Conservation (phyloP, 163 green algal species). For the Coccomyxa subellipsoidea region DNA sequence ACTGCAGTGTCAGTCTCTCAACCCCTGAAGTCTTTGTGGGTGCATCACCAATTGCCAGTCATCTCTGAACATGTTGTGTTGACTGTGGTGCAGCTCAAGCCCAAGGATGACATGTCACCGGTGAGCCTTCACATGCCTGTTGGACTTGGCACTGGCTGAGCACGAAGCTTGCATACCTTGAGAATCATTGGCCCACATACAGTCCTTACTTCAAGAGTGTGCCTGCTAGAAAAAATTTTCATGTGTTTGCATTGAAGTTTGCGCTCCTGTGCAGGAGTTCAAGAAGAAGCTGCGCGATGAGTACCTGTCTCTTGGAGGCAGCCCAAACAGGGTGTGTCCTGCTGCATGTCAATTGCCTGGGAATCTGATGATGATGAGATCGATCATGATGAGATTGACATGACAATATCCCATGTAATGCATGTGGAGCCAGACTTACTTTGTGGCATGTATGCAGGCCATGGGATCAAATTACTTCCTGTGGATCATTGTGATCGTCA, state of each 20-base stretch:
- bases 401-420: no score
- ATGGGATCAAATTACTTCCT: slow-evolving; percentile 68
- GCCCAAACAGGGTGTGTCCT: slow-evolving; percentile 47
- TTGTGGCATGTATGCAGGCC: slow-evolving; percentile 28
- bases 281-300: slow-evolving; percentile 50
- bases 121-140: not conserved
- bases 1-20: not conserved
- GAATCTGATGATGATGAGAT: not conserved
- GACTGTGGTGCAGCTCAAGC: slow-evolving; percentile 8
- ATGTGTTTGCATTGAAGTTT: not conserved
- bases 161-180: not conserved
- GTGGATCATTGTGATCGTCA: slow-evolving; percentile 46
- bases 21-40: no score
- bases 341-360: no score
- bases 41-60: no score
- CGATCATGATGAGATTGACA: no score
- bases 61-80: no score
- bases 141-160: not conserved
- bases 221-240: not conserved
- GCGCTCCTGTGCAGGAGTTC: slow-evolving; percentile 39
- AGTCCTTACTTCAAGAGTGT: no score
- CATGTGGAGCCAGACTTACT: not conserved
- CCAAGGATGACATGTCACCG: slow-evolving; percentile 7
- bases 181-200: no score
- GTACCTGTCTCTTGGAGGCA: slow-evolving; percentile 54